Conservation (phyloP, 495 filamentous ascomycete genomes). For the Aspergillus baeticus region DNA sequence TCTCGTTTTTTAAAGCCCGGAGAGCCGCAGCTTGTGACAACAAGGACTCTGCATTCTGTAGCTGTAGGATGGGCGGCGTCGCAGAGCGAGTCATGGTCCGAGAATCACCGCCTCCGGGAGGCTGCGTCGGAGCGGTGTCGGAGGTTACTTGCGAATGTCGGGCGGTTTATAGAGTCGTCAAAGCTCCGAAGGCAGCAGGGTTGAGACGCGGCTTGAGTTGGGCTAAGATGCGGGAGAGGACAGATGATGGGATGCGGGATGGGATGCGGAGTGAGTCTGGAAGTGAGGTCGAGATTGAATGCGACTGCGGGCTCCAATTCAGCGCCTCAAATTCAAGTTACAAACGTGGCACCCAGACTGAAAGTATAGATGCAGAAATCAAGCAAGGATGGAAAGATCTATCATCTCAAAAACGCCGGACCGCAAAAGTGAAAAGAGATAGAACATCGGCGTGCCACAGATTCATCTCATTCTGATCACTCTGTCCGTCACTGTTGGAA, state of each 20-base stretch:
- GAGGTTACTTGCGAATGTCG: background rate
- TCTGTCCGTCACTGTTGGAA: background rate
- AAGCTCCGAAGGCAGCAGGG: background rate
- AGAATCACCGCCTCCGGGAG: slow-evolving; percentile 33
- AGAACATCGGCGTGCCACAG: background rate
- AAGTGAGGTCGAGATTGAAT: background rate
- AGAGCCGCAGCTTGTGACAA: slow-evolving; percentile 64
- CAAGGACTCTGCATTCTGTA: slow-evolving; percentile 58
- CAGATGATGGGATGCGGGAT: background rate
- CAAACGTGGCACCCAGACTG: background rate
- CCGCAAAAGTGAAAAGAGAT: background rate
- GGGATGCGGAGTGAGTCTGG: slow-evolving; percentile 1
- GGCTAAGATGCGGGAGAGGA: background rate
- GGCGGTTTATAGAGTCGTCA: background rate
- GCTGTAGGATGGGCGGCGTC: slow-evolving; percentile 56
- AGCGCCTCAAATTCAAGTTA: background rate
- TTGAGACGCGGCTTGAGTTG: background rate
- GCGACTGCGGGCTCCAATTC: background rate
- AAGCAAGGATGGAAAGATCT: background rate
- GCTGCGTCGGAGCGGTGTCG: background rate
- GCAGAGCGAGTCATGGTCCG: slow-evolving; percentile 49
- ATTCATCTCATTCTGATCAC: background rate
- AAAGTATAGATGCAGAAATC: background rate
- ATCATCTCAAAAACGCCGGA: background rate
- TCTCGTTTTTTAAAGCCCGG: slow-evolving; percentile 77